These are phyloP conservation scores for Trebouxiophyceae sp. DNA, from an alignment of 163 green algal genomes.

Conservation along the genomic window DNA sequence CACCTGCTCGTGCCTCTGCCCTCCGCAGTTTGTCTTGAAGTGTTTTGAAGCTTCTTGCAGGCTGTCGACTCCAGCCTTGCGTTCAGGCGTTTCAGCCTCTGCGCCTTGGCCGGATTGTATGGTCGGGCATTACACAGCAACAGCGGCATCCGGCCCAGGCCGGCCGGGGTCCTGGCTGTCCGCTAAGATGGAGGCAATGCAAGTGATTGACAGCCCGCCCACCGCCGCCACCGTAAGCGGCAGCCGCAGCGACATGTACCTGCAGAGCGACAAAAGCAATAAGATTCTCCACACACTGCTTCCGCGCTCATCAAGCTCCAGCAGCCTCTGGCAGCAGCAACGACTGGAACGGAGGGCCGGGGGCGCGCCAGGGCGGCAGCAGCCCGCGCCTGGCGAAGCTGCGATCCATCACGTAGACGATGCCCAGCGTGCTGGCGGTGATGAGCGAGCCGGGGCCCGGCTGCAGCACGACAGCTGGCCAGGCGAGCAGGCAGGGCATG, in stretches of 20 bases:
- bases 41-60: no score
- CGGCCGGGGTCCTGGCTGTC: not conserved
- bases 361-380: constrained; percentile 31
- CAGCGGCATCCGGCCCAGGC: no score
- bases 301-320: not conserved
- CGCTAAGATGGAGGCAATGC: constrained; percentile 2
- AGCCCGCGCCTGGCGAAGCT: constrained; percentile 17
- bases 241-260: constrained; percentile 39
- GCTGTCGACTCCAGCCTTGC: no score
- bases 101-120: no score
- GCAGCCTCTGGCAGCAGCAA: not conserved
- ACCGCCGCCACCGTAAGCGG: constrained; percentile 38
- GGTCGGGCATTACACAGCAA: no score
- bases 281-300: no score
- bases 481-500: constrained; percentile 55
- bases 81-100: no score
- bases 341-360: no score
- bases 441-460: constrained; percentile 8
- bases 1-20: no score
- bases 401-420: constrained; percentile 35
- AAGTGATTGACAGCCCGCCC: constrained; percentile 25
- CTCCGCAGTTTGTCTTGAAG: no score
- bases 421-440: constrained; percentile 17
- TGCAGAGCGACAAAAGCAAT: constrained; percentile 20
- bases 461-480: constrained; percentile 36